A percentile compares a stretch with the other conserved stretches of the same genome.
These are phyloP conservation scores for Discostella stelligera DNA, from an alignment of 352 stramenopile genomes.

Conservation along the genomic window DNA sequence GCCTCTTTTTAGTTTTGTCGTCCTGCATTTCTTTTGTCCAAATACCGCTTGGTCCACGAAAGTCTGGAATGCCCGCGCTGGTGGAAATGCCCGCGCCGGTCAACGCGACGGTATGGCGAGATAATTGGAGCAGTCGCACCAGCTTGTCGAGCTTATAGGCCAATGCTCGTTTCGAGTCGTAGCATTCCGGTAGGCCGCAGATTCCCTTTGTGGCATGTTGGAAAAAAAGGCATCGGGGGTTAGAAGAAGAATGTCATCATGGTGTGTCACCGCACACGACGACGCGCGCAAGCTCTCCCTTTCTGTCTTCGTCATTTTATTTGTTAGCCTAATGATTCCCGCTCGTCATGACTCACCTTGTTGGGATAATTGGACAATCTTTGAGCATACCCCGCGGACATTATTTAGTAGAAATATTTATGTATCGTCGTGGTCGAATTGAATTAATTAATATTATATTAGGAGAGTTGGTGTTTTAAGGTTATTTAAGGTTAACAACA, in stretches of 20 bases:
- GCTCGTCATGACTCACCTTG: constrained; percentile 35
- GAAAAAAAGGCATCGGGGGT: not conserved
- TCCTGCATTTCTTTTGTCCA: constrained; percentile 77
- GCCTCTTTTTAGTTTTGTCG: constrained; percentile 36
- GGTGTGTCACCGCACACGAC: not conserved
- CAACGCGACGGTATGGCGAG: constrained; percentile 69
- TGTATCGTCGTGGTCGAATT: no score
- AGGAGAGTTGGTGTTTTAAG: no score
- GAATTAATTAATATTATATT: no score
- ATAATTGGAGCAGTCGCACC: constrained; percentile 52
- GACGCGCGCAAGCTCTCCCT: not conserved
- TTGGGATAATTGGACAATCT: constrained; percentile 72
- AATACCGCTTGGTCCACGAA: constrained; percentile 78
- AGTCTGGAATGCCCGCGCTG: constrained; percentile 75
- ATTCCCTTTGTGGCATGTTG: constrained; percentile 39
- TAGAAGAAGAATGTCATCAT: not conserved
- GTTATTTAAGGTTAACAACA: no score
- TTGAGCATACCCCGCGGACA: constrained; percentile 74
- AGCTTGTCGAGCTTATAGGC: constrained; percentile 68
- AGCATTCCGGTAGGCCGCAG: constrained; percentile 76
- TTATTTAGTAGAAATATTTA: constrained; percentile 36
- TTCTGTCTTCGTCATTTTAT: not conserved
- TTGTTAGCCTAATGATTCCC: not conserved
- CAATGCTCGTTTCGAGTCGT: constrained; percentile 62
- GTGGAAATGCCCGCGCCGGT: constrained; percentile 83